Evolutionary conservation across 345 rosid species (phyloP).

Genomic region (Hevea brasiliensis): DNA sequence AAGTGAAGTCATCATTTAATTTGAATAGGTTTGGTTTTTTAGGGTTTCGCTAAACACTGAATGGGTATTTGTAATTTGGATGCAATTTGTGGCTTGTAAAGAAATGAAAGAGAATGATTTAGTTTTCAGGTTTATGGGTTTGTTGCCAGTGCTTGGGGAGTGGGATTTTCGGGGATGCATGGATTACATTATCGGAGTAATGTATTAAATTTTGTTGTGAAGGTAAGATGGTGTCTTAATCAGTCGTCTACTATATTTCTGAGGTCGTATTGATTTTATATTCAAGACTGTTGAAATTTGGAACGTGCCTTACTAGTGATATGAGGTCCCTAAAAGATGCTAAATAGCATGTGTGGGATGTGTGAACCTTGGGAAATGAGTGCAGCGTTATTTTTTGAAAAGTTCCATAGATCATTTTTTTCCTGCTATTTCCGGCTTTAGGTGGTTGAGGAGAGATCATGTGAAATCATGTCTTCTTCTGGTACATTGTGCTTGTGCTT

Average conservation of each 20-base stretch:
- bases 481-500: too few species aligned
- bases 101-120: not conserved
- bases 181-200: not conserved
- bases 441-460: not conserved
- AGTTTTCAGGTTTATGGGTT: not conserved
- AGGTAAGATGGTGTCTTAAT: not conserved
- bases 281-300: not conserved
- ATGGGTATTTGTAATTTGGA: not conserved
- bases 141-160: not conserved
- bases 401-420: not conserved
- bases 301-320: not conserved
- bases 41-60: constrained; percentile 13
- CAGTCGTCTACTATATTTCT: not conserved
- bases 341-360: not conserved
- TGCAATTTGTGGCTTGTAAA: not conserved
- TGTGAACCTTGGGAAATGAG: not conserved
- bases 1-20: not conserved
- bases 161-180: not conserved
- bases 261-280: not conserved
- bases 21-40: not conserved
- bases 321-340: not conserved
- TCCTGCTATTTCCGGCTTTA: not conserved
- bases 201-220: not conserved
- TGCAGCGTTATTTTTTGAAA: not conserved
- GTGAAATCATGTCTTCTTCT: not conserved